These are phyloP conservation scores for Musa troglodytarum DNA, from an alignment of 176 grass and related monocot genomes.

Conservation along the genomic window DNA sequence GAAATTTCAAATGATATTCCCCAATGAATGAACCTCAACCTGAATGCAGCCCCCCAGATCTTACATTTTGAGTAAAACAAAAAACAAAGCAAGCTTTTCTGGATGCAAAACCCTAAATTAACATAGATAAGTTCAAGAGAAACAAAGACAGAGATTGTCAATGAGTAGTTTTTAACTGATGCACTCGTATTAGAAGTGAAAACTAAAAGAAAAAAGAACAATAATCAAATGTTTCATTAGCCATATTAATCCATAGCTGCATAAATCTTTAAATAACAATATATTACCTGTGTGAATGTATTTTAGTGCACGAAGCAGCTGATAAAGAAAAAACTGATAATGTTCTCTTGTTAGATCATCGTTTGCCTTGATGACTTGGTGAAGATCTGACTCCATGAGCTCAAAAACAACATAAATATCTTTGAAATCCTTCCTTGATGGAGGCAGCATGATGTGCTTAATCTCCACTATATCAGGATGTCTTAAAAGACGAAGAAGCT, in stretches of 20 bases:
- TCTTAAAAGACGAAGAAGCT: constrained; percentile 67
- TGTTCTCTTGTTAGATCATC: constrained; percentile 95
- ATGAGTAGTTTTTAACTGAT: background rate
- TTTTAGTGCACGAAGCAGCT: constrained; percentile 87
- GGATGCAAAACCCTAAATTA: no score
- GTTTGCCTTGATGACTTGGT: constrained; percentile 97
- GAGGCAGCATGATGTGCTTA: constrained; percentile 86
- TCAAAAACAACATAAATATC: constrained; percentile 96
- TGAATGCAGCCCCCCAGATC: no score
- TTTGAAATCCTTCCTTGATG: constrained; percentile 69
- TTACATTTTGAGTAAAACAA: no score
- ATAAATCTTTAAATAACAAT: background rate
- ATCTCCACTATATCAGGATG: constrained; percentile 97
- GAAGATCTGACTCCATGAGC: constrained; percentile 89
- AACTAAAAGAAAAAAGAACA: background rate
- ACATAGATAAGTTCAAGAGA: no score
- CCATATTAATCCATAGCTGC: background rate
- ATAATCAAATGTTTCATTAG: background rate
- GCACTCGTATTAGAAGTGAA: background rate
- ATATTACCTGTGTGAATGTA: constrained; percentile 84
- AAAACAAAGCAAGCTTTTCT: no score
- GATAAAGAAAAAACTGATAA: constrained; percentile 89
- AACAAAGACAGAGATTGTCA: no score
- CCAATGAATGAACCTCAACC: no score
- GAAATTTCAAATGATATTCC: no score